A percentile compares a stretch with the other conserved stretches of the same genome.
These are phyloP conservation scores for Zymoseptoria tritici DNA, from an alignment of 2,329 filamentous ascomycete species.

Conservation along the genomic window DNA sequence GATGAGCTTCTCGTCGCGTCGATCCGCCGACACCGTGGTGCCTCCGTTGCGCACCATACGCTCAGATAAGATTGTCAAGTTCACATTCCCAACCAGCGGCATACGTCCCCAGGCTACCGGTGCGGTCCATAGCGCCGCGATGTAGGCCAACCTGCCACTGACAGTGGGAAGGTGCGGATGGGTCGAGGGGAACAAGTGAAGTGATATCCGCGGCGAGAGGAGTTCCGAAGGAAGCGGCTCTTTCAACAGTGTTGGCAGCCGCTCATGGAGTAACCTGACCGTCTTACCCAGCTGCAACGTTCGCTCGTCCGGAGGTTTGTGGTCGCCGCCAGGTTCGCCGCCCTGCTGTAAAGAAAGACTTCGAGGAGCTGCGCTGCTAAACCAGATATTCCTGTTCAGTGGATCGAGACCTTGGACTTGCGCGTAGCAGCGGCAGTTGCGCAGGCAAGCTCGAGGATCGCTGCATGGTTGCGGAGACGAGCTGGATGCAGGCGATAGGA, in stretches of 20 bases:
- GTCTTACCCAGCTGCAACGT: conserved; percentile 57
- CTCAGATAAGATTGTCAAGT: conserved; percentile 79
- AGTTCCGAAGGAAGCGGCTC: conserved; percentile 56
- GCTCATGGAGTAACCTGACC: conserved; percentile 53
- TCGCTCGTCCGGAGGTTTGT: conserved; percentile 50
- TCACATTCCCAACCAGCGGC: conserved; percentile 83
- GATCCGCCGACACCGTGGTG: conserved; percentile 30
- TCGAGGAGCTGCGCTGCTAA: conserved; percentile 35
- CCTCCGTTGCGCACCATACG: conserved; percentile 63
- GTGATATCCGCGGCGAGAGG: conserved; percentile 53
- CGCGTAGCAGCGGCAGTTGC: conserved; percentile 25
- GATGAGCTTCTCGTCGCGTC: conserved; percentile 67
- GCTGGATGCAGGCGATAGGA: neutral
- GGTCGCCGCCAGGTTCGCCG: conserved; percentile 14
- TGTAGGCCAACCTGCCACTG: conserved; percentile 81
- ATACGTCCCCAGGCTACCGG: conserved; percentile 93
- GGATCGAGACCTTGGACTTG: conserved; percentile 24
- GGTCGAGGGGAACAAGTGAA: conserved; percentile 62
- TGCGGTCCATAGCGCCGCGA: conserved; percentile 89
- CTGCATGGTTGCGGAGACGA: conserved; percentile 7
- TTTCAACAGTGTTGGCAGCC: conserved; percentile 53
- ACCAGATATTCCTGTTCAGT: conserved; percentile 35
- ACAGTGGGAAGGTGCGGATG: conserved; percentile 89
- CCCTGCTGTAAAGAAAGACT: conserved; percentile 4
- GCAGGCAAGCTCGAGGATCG: conserved; percentile 18